phyloP scores from a whole-genome alignment of 129 eudicot species.

The Dittrichia graveolens region DNA sequence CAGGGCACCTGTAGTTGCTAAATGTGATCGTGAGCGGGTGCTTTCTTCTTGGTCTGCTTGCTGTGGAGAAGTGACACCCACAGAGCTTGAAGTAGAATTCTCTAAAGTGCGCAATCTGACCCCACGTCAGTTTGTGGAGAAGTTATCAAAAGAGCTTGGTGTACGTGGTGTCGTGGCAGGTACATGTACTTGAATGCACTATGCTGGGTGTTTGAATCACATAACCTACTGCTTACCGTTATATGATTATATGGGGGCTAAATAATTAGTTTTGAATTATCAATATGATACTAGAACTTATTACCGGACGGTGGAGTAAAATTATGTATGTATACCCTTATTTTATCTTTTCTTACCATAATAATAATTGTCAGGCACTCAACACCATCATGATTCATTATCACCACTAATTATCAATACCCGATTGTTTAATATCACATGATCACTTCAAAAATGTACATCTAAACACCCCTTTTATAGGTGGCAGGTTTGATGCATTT shows the following conservation, averaged over 20 bases:
- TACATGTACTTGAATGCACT: conserved; percentile 11
- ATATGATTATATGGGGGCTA: not conserved
- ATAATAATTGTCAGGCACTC: not conserved
- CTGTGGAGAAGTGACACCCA: conserved; percentile 67
- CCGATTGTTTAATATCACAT: too few relatives aligned
- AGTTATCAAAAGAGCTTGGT: conserved; percentile 78
- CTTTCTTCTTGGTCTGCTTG: conserved; percentile 91
- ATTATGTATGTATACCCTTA: too few relatives aligned
- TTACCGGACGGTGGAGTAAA: not conserved
- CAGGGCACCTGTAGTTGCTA: conserved; percentile 95
- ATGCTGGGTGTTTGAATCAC: not conserved
- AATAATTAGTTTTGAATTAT: not conserved
- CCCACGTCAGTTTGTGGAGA: conserved; percentile 91
- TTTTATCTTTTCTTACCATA: too few relatives aligned
- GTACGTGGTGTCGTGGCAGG: conserved; percentile 98
- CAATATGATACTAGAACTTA: not conserved
- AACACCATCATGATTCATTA: not conserved
- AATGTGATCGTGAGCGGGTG: conserved; percentile 82
- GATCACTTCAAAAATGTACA: too few relatives aligned
- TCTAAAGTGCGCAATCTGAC: conserved; percentile 74
- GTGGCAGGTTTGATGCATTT: not conserved
- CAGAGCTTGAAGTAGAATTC: conserved; percentile 68
- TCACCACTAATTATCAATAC: too few relatives aligned
- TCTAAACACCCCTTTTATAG: not conserved
- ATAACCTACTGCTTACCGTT: not conserved